phyloP scores from a whole-genome alignment of 495 filamentous ascomycete species.

The Endocarpon pusillum region DNA sequence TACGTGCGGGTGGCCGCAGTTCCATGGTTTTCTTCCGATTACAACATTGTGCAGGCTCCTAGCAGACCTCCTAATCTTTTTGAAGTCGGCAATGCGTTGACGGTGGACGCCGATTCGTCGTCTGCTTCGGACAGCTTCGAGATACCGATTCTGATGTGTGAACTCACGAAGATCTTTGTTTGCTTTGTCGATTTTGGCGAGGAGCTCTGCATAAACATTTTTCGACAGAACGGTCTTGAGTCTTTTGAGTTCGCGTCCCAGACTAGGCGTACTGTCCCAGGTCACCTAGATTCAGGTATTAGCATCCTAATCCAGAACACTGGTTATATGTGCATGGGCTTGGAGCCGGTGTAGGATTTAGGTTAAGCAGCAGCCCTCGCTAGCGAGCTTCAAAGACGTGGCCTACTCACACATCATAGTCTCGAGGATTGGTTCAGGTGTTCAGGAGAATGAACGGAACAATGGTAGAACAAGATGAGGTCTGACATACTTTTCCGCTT shows the following conservation, averaged over 20 bases:
- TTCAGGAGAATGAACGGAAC: too few species aligned
- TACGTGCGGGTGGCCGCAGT: slow-evolving; percentile 10
- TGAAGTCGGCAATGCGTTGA: slow-evolving; percentile 1
- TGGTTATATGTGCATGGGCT: too few species aligned
- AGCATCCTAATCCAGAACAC: too few species aligned
- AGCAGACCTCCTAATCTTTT: slow-evolving; percentile 7
- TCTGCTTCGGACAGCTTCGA: slow-evolving; percentile 6
- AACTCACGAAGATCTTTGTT: slow-evolving; percentile 10
- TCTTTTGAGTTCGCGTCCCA: slow-evolving; percentile 5
- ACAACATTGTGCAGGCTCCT: slow-evolving; percentile 9
- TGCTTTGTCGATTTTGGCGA: slow-evolving; percentile 9
- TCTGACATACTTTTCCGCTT: neutral
- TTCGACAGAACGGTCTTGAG: slow-evolving; percentile 13
- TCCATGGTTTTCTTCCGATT: slow-evolving; percentile 9
- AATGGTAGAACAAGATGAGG: neutral
- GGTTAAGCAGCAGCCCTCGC: too few species aligned
- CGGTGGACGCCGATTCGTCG: neutral
- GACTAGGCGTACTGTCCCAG: neutral
- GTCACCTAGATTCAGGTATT: too few species aligned
- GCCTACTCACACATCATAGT: too few species aligned
- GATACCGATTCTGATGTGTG: slow-evolving; percentile 7
- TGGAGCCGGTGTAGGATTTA: too few species aligned
- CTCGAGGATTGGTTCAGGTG: too few species aligned
- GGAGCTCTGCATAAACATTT: slow-evolving; percentile 10
- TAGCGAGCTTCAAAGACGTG: too few species aligned